Evolutionary conservation across 208 protist species (phyloP).

Genomic region (Acanthamoeba sp.): DNA sequence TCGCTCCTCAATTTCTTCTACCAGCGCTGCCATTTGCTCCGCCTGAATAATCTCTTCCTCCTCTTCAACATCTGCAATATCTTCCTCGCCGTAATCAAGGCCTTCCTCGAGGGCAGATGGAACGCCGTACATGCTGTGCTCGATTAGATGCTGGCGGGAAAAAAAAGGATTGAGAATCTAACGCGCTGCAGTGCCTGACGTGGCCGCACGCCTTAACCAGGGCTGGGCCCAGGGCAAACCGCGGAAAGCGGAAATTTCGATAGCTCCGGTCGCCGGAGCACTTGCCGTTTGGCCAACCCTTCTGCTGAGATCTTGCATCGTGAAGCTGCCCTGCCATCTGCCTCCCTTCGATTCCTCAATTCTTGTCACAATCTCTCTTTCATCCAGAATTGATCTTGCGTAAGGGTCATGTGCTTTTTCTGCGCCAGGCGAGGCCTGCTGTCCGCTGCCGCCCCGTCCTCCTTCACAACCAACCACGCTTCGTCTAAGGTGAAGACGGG

Average conservation of each 20-base stretch:
- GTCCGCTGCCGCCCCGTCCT: not conserved
- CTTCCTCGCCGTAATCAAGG: not conserved
- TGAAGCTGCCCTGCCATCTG: too few species aligned
- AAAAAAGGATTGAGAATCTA: too few species aligned
- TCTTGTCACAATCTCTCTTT: too few species aligned
- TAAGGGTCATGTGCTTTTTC: conserved; percentile 22
- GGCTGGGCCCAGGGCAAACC: too few species aligned
- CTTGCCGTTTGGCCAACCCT: too few species aligned
- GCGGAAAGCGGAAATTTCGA: too few species aligned
- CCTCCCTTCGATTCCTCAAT: too few species aligned
- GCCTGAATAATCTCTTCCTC: not conserved
- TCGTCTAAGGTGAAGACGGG: not conserved
- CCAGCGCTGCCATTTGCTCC: not conserved
- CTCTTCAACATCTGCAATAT: not conserved
- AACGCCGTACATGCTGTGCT: not conserved
- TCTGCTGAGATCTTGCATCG: too few species aligned
- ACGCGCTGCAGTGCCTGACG: too few species aligned
- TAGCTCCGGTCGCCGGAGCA: too few species aligned
- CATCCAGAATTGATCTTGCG: not conserved
- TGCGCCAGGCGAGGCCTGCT: not conserved
- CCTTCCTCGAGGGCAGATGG: not conserved
- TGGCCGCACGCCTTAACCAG: too few species aligned
- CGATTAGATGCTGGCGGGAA: too few species aligned
- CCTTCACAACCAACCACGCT: not conserved
- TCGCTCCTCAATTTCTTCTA: conserved; percentile 10